phyloP scores from a whole-genome alignment of 192 early-diverging fungal species.

The Phlyctochytrium planicorne region DNA sequence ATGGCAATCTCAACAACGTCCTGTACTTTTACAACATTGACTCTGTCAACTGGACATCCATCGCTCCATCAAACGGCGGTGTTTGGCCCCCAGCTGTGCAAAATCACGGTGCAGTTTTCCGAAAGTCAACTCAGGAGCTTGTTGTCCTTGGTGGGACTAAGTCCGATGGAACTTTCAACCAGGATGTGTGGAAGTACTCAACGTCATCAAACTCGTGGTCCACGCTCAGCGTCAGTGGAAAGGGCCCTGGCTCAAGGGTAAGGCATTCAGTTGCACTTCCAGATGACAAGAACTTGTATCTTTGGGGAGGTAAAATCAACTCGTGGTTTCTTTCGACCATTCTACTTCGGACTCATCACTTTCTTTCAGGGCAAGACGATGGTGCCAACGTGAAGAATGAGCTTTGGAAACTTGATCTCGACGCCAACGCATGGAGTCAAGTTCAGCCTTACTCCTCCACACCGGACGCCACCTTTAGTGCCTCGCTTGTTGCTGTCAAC shows the following conservation, averaged over 20 bases:
- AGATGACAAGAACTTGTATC: background rate
- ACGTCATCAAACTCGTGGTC: background rate
- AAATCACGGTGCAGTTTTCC: slow-evolving; percentile 11
- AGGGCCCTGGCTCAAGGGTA: background rate
- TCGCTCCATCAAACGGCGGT: background rate
- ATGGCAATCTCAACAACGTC: background rate
- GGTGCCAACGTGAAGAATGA: background rate
- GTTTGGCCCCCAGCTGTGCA: background rate
- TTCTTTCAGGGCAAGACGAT: slow-evolving; percentile 16
- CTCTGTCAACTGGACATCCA: background rate
- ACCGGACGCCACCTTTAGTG: background rate
- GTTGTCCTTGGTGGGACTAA: slow-evolving; percentile 6
- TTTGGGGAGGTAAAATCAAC: too few species aligned
- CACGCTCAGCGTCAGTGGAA: background rate
- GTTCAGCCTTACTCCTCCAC: background rate
- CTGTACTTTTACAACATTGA: slow-evolving; percentile 12
- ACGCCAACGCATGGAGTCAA: background rate
- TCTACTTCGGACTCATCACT: too few species aligned
- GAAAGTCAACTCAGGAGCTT: slow-evolving; percentile 2
- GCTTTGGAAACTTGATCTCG: slow-evolving; percentile 7
- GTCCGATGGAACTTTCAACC: background rate
- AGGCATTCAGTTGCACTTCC: background rate
- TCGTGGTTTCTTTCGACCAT: too few species aligned
- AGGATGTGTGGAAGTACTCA: slow-evolving; percentile 3
- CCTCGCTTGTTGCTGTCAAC: slow-evolving; percentile 1